Evolutionary conservation across 1,284 basidiomycete genomes (phyloP).

Genomic region (Leccinum pallidistipes): DNA sequence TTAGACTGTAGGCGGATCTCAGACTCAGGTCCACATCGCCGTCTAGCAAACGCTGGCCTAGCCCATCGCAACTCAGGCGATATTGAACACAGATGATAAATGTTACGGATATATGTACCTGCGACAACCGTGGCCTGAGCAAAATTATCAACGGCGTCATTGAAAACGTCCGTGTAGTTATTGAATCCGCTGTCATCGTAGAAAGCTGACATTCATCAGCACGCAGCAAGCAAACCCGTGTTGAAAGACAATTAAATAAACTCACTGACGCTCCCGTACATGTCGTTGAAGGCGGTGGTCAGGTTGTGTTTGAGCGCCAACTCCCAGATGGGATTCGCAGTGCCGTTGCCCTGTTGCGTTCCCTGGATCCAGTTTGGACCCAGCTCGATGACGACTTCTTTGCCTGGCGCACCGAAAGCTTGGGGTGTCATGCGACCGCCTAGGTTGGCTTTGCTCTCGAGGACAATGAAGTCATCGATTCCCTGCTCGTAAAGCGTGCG

Average conservation of each 20-base stretch:
- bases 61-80: not conserved
- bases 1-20: constrained; percentile 48
- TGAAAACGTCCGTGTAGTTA: constrained; percentile 47
- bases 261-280: constrained; percentile 52
- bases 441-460: constrained; percentile 59
- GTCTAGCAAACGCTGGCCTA: constrained; percentile 44
- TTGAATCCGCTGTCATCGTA: constrained; percentile 49
- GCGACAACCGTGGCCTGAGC: constrained; percentile 42
- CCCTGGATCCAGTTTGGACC: constrained; percentile 78
- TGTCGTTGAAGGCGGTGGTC: constrained; percentile 46
- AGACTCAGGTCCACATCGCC: constrained; percentile 50
- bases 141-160: constrained; percentile 43
- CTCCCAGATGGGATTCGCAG: constrained; percentile 60
- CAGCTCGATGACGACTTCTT: constrained; percentile 50
- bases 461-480: constrained; percentile 58
- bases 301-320: constrained; percentile 59
- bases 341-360: constrained; percentile 50
- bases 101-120: constrained; percentile 24
- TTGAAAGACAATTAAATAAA: not conserved
- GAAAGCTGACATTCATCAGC: constrained; percentile 39
- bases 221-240: not conserved
- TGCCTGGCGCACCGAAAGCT: constrained; percentile 41
- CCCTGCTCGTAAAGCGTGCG: constrained; percentile 57
- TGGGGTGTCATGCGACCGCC: constrained; percentile 60
- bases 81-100: not conserved